Evolutionary conservation across 2,329 filamentous ascomycete species (phyloP).

Genomic region (Talaromyces marneffei): DNA sequence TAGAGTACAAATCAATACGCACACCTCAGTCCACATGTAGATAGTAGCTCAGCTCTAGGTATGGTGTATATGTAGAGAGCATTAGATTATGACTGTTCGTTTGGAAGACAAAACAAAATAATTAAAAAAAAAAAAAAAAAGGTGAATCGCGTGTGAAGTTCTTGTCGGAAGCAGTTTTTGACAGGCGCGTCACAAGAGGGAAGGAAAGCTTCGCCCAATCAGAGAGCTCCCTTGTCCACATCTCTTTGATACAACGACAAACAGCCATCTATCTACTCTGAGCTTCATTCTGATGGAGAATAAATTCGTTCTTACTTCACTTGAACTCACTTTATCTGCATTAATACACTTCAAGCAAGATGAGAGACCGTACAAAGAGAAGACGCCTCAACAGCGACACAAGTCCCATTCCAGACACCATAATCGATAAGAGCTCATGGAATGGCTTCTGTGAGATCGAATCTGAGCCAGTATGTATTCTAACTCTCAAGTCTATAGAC

Average conservation of each 20-base stretch:
- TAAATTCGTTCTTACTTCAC: neutral
- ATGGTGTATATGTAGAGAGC: neutral
- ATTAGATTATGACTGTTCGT: neutral
- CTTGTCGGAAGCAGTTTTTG: neutral
- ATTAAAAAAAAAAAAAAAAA: neutral
- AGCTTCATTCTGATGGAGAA: neutral
- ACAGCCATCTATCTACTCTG: neutral
- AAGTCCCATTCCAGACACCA: neutral
- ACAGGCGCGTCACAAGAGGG: constrained; percentile 17
- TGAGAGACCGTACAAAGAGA: constrained; percentile 10
- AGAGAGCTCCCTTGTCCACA: neutral
- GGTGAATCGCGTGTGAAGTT: neutral
- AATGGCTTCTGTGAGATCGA: constrained; percentile 64
- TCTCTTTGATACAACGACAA: constrained; percentile 10
- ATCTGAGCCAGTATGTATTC: constrained; percentile 65
- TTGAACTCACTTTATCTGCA: neutral
- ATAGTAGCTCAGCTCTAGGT: neutral
- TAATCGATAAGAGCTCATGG: constrained; percentile 39
- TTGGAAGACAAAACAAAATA: neutral
- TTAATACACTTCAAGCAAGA: neutral
- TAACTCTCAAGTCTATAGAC: neutral
- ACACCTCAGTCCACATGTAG: neutral
- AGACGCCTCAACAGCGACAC: constrained; percentile 10
- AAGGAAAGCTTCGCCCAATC: constrained; percentile 18
- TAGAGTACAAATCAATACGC: neutral